Conservation (phyloP, 1,139 yeast genomes). For the Saccharomyces hybrid region DNA sequence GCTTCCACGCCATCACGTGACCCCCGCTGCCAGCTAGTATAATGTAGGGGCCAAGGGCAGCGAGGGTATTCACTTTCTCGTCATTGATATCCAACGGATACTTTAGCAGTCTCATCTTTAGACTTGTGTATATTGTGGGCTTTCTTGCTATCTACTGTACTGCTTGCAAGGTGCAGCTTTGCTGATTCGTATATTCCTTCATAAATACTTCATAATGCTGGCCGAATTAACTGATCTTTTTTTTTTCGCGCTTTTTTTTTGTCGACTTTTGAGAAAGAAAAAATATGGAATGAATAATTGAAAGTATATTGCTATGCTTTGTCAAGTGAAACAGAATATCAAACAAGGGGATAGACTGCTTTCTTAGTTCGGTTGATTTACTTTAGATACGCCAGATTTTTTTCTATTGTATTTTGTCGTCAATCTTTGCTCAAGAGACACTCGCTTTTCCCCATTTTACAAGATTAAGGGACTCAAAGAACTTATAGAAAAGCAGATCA, state of each 20-base stretch:
- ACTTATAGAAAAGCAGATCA: constrained; percentile 2
- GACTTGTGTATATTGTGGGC: background rate
- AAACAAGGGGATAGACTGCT: background rate
- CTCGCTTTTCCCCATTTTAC: background rate
- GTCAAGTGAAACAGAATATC: background rate
- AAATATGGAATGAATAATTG: background rate
- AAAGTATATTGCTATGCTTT: background rate
- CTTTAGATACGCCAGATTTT: background rate
- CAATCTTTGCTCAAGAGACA: background rate
- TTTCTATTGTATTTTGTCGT: background rate
- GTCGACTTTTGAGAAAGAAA: background rate
- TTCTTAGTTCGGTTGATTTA: background rate
- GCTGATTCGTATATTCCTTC: background rate
- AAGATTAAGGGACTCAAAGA: background rate
- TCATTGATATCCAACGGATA: constrained; percentile 23
- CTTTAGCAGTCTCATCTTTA: constrained; percentile 32
- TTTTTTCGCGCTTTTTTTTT: constrained; percentile 1
- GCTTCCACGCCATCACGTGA: constrained; percentile 40
- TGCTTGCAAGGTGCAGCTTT: background rate
- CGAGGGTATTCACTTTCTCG: constrained; percentile 23
- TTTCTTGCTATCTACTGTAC: background rate
- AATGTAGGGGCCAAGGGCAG: constrained; percentile 16
- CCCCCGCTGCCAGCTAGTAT: constrained; percentile 18
- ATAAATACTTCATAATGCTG: background rate
- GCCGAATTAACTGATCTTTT: background rate